A percentile compares a stretch with the other conserved stretches of the same genome.
Evolutionary conservation across 257 asterid species (phyloP).

Genomic region (Leonotis leonurus): DNA sequence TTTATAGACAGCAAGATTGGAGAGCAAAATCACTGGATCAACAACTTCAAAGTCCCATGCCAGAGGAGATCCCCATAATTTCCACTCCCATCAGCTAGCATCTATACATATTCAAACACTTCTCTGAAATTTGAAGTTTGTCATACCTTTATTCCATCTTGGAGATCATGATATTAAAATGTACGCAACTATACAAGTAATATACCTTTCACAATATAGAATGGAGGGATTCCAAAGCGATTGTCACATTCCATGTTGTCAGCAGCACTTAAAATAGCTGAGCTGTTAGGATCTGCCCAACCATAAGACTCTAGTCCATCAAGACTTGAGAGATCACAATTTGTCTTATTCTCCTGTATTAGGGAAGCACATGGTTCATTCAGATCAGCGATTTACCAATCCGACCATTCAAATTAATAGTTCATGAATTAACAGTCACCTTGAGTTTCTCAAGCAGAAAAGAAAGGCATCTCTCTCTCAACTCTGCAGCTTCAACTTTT

Average conservation of each 20-base stretch:
- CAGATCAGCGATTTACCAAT: background rate
- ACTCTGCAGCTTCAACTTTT: constrained; percentile 62
- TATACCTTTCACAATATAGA: constrained; percentile 82
- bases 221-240: constrained; percentile 82
- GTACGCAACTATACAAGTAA: background rate
- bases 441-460: constrained; percentile 62
- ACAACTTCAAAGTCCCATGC: background rate
- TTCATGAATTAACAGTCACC: constrained; percentile 33
- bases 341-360: constrained; percentile 43
- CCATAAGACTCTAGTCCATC: constrained; percentile 52
- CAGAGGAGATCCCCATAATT: too few relatives aligned
- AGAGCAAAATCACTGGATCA: too few relatives aligned
- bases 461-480: constrained; percentile 57
- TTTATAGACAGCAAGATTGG: too few relatives aligned
- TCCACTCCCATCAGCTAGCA: background rate
- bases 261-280: constrained; percentile 25
- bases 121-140: background rate
- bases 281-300: constrained; percentile 52
- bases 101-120: background rate
- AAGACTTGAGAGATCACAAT: constrained; percentile 36
- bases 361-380: constrained; percentile 7
- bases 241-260: constrained; percentile 53
- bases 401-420: background rate
- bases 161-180: background rate
- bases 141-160: background rate